phyloP scores from a whole-genome alignment of 352 stramenopile genomes.

The Elongisporangium prolatum region DNA sequence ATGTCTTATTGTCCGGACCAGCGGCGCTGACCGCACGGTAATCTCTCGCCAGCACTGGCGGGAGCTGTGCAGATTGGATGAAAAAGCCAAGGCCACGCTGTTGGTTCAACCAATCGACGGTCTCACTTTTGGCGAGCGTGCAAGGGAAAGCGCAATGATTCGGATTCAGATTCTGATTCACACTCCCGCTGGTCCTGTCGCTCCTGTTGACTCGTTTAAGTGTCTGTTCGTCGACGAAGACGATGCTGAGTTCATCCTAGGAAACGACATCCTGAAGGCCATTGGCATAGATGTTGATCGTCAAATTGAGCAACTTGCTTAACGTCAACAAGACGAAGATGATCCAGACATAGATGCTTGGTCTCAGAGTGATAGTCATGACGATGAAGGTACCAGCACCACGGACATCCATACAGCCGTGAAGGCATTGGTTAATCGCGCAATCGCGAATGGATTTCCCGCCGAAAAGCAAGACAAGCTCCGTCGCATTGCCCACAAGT shows the following conservation, averaged over 20 bases:
- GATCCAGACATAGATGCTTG: slow-evolving; percentile 7
- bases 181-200: slow-evolving; percentile 9
- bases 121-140: slow-evolving; percentile 1
- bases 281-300: slow-evolving; percentile 8
- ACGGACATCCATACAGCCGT: background rate
- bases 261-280: slow-evolving; percentile 10
- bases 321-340: slow-evolving; percentile 4
- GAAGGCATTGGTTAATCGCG: too few species aligned
- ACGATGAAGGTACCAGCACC: slow-evolving; percentile 1
- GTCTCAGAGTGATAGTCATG: slow-evolving; percentile 1
- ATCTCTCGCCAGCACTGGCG: background rate
- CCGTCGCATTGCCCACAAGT: slow-evolving; percentile 2
- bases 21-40: slow-evolving; percentile 4
- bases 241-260: slow-evolving; percentile 9
- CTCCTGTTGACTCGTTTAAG: slow-evolving; percentile 5
- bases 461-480: slow-evolving; percentile 6
- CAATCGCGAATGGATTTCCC: slow-evolving; percentile 4
- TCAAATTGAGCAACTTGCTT: slow-evolving; percentile 11
- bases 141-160: slow-evolving; percentile 8
- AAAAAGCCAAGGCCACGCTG: too few species aligned
- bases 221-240: slow-evolving; percentile 9
- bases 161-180: slow-evolving; percentile 5
- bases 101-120: background rate
- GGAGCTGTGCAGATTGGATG: slow-evolving; percentile 7
- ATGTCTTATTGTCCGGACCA: slow-evolving; percentile 9